Base-by-base conservation (phyloP, 2,329 filamentous ascomycete genomes). In the Curvularia spicifera region DNA sequence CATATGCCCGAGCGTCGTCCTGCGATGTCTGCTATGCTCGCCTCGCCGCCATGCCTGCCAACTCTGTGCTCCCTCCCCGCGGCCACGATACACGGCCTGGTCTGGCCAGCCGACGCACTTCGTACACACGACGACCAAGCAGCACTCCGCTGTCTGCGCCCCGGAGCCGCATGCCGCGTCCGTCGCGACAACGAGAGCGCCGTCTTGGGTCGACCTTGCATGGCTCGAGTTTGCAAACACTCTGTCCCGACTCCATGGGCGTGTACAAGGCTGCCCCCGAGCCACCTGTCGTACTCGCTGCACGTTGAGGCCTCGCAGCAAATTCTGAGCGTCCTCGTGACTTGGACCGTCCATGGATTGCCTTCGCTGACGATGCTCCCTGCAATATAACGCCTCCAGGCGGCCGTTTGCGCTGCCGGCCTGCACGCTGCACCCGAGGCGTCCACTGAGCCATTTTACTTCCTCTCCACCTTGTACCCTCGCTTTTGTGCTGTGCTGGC, bases 401-500 rank as follows among this genome's bases (percentile, higher is more conserved):
- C 57, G 60, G 51, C 18, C 18, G 52, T 46, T 56, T 60, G 59
- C 58, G 53, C 56, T 57, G 61, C 58, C 47, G 61, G 56, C 56
- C 65, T 63, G 64, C 59, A 49, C 53, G 52, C 48, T 52, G 54
- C 53, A 56, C 60, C 53, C 54, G 53, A 63, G 50, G 60, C 56
- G 52, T 59, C 59, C 59, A 61, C 42, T 51, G 48, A 51, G 50
- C 28, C 35, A 40, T 42, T 31, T 29, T 60, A 6, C 43, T 47
- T 69, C 56, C 10, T 63, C 57, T 63, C 58, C 64, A 55, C 58
- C 56, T 40, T 44, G 57, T 70, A 65, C 28, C 4, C 28, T 9
- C 26, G 57, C 56, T 52, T 29, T 59, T 28, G 61, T 71, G 67
- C 65, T 72, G 64, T 63, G 66, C 62, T 72, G 70, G 65, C 61